phyloP scores from a whole-genome alignment of 345 rosid genomes.

The Cardamine occulta region DNA sequence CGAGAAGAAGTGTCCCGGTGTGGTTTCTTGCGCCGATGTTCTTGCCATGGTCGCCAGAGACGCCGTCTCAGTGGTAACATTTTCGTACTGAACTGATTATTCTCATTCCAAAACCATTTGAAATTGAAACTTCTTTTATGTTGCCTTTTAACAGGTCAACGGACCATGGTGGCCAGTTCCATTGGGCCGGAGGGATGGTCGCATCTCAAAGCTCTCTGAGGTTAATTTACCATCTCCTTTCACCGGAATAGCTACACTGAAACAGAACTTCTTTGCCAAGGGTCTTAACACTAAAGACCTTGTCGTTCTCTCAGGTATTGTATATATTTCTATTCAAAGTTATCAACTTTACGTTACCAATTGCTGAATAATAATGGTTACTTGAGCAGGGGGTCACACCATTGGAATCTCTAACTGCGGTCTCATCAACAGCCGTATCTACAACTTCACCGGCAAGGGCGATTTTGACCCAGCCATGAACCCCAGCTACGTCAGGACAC shows the following conservation, averaged over 20 bases:
- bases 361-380: background rate
- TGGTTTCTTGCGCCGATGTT: conserved; percentile 72
- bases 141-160: conserved; percentile 43
- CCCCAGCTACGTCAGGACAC: conserved; percentile 44
- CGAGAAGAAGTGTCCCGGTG: conserved; percentile 50
- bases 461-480: conserved; percentile 65
- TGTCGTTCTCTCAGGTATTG: conserved; percentile 56
- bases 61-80: conserved; percentile 52
- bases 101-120: background rate
- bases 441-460: conserved; percentile 66
- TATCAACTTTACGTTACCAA: background rate
- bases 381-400: conserved; percentile 60
- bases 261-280: conserved; percentile 45
- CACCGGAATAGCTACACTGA: conserved; percentile 40
- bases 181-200: conserved; percentile 69
- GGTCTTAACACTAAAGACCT: conserved; percentile 61
- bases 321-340: background rate
- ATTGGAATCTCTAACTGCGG: conserved; percentile 59
- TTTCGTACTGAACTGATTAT: background rate
- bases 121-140: background rate
- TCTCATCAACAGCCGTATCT: conserved; percentile 45
- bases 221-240: conserved; percentile 52
- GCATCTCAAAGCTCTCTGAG: conserved; percentile 46
- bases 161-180: conserved; percentile 70
- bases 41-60: conserved; percentile 66